These are phyloP conservation scores for Neohortaea acidophila DNA, from an alignment of 495 filamentous ascomycete genomes.

Conservation along the genomic window DNA sequence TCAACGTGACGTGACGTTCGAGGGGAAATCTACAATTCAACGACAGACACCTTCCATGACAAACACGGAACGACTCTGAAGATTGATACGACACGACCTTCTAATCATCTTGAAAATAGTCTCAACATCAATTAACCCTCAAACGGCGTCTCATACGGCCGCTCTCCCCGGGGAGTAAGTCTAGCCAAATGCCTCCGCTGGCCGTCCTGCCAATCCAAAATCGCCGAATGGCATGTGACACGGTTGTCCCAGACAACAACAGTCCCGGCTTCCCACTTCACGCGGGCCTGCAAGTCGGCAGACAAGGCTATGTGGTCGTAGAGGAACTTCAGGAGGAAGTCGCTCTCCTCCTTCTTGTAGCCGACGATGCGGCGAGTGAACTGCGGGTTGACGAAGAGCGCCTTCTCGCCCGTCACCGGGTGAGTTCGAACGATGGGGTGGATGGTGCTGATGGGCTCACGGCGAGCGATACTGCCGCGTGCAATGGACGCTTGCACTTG, in stretches of 20 bases:
- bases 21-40: no score
- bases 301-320: constrained; percentile 73
- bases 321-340: constrained; percentile 70
- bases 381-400: constrained; percentile 53
- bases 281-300: constrained; percentile 75
- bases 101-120: not conserved
- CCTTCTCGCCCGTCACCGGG: constrained; percentile 69
- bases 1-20: no score
- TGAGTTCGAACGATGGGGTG: constrained; percentile 74
- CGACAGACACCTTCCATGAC: no score
- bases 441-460: constrained; percentile 52
- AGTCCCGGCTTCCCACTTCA: constrained; percentile 67
- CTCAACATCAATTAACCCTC: constrained; percentile 23
- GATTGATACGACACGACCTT: no score
- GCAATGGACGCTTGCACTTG: constrained; percentile 44
- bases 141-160: constrained; percentile 54
- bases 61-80: no score
- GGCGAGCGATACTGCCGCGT: constrained; percentile 46
- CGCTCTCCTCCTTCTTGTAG: constrained; percentile 62
- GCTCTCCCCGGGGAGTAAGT: constrained; percentile 73
- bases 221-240: constrained; percentile 61
- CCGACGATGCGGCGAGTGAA: constrained; percentile 60
- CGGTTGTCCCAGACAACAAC: constrained; percentile 89
- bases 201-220: constrained; percentile 65
- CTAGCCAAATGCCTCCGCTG: constrained; percentile 66